These are phyloP conservation scores for Lentinus polychrous DNA, from an alignment of 1,284 basidiomycete genomes.

Conservation along the genomic window DNA sequence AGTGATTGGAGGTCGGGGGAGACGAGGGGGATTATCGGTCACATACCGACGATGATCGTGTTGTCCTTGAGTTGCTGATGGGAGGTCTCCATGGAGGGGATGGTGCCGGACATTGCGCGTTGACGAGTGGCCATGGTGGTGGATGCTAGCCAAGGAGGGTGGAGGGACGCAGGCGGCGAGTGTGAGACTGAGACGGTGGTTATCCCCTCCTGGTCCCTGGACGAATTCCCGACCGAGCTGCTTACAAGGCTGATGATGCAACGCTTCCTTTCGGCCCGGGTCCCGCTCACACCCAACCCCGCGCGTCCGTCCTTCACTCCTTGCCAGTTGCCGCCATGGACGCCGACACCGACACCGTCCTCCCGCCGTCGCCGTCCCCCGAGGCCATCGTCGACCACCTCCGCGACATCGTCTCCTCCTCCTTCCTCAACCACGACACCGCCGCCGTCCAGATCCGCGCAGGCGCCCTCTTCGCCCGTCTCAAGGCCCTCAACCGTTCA, in stretches of 20 bases:
- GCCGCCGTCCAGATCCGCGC: constrained; percentile 52
- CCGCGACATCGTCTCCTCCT: constrained; percentile 49
- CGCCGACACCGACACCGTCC: constrained; percentile 8
- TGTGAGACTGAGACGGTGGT: constrained; percentile 6
- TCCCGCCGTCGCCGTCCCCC: constrained; percentile 19
- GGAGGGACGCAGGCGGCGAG: constrained; percentile 9
- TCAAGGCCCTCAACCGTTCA: constrained; percentile 68
- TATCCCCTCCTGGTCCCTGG: no score
- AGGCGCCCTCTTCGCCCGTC: constrained; percentile 63
- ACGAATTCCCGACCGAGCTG: no score
- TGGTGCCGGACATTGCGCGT: constrained; percentile 67
- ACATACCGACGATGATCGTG: constrained; percentile 80
- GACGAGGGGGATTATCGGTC: constrained; percentile 5
- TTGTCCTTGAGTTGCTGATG: constrained; percentile 76
- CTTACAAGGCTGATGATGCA: constrained; percentile 1
- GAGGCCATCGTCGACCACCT: constrained; percentile 55
- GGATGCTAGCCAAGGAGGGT: constrained; percentile 3
- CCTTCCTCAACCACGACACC: constrained; percentile 39
- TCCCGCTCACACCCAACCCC: constrained; percentile 6
- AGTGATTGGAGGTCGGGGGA: constrained; percentile 7
- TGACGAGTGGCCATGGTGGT: constrained; percentile 20
- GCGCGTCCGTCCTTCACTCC: constrained; percentile 5
- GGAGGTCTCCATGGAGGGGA: constrained; percentile 79
- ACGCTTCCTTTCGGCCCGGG: constrained; percentile 10
- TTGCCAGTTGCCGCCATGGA: constrained; percentile 12